These are phyloP conservation scores for Sporothrix globosa DNA, from an alignment of 2,329 filamentous ascomycete species.

Conservation along the genomic window DNA sequence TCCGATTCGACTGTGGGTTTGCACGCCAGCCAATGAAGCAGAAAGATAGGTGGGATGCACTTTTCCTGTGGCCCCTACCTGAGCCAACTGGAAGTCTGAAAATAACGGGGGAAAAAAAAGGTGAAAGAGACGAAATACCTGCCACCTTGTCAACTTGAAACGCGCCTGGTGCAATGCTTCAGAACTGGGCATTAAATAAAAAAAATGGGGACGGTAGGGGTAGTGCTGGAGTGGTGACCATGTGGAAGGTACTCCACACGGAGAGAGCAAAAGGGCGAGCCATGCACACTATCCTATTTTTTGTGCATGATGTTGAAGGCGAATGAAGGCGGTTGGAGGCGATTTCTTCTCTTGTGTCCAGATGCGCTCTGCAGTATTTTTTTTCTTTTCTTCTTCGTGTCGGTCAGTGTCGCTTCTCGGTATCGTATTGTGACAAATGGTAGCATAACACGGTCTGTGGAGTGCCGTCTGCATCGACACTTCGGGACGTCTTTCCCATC, in stretches of 20 bases:
- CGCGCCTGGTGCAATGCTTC: slow-evolving; percentile 56
- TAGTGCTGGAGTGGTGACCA: background rate
- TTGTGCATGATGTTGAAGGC: slow-evolving; percentile 9
- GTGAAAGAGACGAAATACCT: slow-evolving; percentile 11
- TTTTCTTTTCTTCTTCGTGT: background rate
- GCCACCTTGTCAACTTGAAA: slow-evolving; percentile 51
- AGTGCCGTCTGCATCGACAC: background rate
- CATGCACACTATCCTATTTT: background rate
- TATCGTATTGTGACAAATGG: background rate
- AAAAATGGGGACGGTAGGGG: background rate
- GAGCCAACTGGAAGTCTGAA: background rate
- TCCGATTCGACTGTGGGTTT: background rate
- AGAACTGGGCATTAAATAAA: slow-evolving; percentile 40
- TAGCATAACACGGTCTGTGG: background rate
- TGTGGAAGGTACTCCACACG: background rate
- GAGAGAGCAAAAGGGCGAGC: background rate
- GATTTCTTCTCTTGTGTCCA: too few species aligned
- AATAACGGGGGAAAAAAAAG: background rate
- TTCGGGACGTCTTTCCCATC: background rate
- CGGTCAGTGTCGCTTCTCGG: background rate
- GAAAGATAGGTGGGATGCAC: background rate
- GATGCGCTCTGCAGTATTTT: too few species aligned
- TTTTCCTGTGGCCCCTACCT: too few species aligned
- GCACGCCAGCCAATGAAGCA: background rate
- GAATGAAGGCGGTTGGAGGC: background rate